Base-by-base conservation (phyloP, 202 grass and related monocot genomes). In the Musa balbisiana region DNA sequence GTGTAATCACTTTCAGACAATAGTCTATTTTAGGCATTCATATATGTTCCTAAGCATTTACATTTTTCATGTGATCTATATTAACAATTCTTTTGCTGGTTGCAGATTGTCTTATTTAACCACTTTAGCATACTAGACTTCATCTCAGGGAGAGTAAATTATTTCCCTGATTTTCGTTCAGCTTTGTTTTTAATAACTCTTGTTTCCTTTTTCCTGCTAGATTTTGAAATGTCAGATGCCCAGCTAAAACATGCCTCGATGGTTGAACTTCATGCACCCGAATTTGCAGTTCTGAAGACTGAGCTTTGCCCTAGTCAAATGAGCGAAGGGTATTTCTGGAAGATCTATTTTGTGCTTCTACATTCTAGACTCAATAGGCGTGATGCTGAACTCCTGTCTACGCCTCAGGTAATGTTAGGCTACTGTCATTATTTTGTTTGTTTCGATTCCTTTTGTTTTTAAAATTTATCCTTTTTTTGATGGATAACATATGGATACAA, bases 321-420 rank as follows among this genome's bases (percentile, higher is more conserved):
- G 90, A 87, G 80, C 77, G 90, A 92, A 81, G 80, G 80, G 49
- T 85, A 82, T 63, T 92, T 92, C 67, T 92, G 90, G 90, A 92
- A 92, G 82, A 92, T 87, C 8, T 92, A 92, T 79, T 92, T 92
- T 76, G 90, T 92, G 52, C 87, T 92, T 73, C 53, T 92, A 78
- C 84, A 89, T 70, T 89, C 87, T 43, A 89, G 86, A 71, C 90
- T 92, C 29, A 87, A 20, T 43, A 83, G 73, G 49, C 71, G 80
- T 79, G 90, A 92, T 74, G 82, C 78, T 74, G 87, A 89, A 70
- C 80, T 87, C 85, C 72, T 92, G 69, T 89, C 87, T 67, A 89
- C 87, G 0, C 80, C 82, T 83, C 84, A 87, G 80, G 90, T 89
- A 83, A 78, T 53, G 60, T 26, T 73, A 51, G 11, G 11, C 10